These are phyloP conservation scores for Juncus inflexus DNA, from an alignment of 176 grass and related monocot species.

Conservation along the genomic window DNA sequence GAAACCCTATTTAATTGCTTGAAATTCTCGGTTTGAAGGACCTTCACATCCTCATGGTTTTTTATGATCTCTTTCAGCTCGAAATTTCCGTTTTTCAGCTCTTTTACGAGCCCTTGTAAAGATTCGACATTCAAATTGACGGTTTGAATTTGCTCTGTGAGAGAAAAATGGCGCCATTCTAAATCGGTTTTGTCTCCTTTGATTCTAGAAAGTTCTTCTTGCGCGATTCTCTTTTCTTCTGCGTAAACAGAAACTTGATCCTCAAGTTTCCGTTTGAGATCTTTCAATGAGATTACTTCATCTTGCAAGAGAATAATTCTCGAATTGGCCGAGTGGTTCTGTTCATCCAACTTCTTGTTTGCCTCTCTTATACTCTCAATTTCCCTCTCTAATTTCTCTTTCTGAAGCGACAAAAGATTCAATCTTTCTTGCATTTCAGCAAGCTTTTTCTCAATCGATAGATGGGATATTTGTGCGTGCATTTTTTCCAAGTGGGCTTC, in stretches of 20 bases:
- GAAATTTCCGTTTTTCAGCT: slow-evolving; percentile 69
- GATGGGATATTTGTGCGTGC: slow-evolving; percentile 17
- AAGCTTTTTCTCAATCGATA: slow-evolving; percentile 20
- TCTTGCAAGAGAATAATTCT: slow-evolving; percentile 77
- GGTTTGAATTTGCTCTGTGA: slow-evolving; percentile 68
- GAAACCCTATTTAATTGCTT: slow-evolving; percentile 61
- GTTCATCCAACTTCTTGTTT: slow-evolving; percentile 57
- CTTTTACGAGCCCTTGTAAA: slow-evolving; percentile 63
- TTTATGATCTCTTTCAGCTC: slow-evolving; percentile 82
- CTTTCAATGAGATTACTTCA: slow-evolving; percentile 82
- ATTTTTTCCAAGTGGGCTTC: slow-evolving; percentile 11
- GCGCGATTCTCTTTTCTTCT: slow-evolving; percentile 66
- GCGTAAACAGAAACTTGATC: slow-evolving; percentile 52
- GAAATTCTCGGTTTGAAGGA: slow-evolving; percentile 62
- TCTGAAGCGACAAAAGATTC: slow-evolving; percentile 11
- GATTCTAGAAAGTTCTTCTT: slow-evolving; percentile 57
- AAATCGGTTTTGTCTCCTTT: slow-evolving; percentile 58
- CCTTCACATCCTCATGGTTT: slow-evolving; percentile 51
- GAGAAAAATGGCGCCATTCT: slow-evolving; percentile 51
- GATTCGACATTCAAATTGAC: slow-evolving; percentile 72
- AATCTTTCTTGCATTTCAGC: slow-evolving; percentile 21
- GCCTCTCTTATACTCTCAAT: slow-evolving; percentile 45
- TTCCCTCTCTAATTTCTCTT: slow-evolving; percentile 37
- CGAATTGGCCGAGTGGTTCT: slow-evolving; percentile 55
- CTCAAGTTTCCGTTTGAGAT: slow-evolving; percentile 49